These are phyloP conservation scores for Pseudocercospora pini-densiflorae DNA, from an alignment of 2,329 filamentous ascomycete species.

Conservation along the genomic window DNA sequence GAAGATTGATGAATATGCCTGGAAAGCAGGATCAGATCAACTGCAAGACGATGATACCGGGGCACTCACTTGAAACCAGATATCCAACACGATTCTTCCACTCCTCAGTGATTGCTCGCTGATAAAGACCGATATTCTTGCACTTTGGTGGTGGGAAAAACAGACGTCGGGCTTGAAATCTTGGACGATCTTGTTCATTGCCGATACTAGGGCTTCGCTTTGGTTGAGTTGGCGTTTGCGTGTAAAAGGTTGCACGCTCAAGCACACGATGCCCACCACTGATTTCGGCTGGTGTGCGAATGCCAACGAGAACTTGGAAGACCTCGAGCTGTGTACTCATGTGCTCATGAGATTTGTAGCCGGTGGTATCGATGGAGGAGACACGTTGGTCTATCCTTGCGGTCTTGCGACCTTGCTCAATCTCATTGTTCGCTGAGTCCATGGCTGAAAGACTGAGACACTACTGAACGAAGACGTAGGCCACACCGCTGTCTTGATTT, in stretches of 20 bases:
- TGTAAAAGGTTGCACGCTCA: background rate
- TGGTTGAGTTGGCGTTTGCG: background rate
- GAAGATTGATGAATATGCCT: background rate
- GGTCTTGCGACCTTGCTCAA: no score
- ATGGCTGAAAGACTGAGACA: no score
- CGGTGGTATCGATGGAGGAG: background rate
- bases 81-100: background rate
- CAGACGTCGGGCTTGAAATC: background rate
- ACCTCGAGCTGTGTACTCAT: conserved; percentile 1
- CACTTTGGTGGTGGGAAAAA: background rate
- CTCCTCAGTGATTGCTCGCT: background rate
- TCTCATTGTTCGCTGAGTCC: no score
- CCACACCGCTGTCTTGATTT: no score
- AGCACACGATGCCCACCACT: background rate
- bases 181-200: background rate
- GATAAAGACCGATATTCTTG: background rate
- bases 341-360: background rate
- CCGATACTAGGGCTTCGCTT: background rate
- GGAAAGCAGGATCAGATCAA: no score
- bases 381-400: no score
- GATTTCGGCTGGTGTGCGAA: background rate
- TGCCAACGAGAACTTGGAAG: background rate
- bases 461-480: no score
- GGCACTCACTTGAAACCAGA: background rate
- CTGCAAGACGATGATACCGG: no score